phyloP scores from a whole-genome alignment of 1,139 yeast genomes.

The Protomyces gravidus region DNA sequence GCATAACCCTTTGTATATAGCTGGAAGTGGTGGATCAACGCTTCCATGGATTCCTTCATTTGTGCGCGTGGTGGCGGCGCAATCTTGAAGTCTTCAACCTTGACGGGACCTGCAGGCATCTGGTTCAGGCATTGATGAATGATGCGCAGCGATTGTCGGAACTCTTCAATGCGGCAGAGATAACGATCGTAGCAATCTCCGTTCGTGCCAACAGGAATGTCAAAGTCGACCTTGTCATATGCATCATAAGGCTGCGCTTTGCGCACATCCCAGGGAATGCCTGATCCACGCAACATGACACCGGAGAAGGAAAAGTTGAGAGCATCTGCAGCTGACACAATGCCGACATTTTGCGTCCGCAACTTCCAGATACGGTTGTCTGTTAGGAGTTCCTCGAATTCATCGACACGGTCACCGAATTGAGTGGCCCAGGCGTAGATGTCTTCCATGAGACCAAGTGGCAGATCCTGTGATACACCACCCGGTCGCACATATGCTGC shows the following conservation, averaged over 20 bases:
- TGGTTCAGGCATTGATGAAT: constrained; percentile 85
- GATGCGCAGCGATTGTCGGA: constrained; percentile 84
- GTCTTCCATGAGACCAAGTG: constrained; percentile 80
- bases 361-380: constrained; percentile 92
- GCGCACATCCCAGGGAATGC: constrained; percentile 81
- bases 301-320: constrained; percentile 76
- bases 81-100: constrained; percentile 84
- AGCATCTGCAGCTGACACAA: constrained; percentile 81
- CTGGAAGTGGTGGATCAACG: constrained; percentile 82
- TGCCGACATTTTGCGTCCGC: constrained; percentile 77
- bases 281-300: constrained; percentile 87
- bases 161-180: constrained; percentile 83
- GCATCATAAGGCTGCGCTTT: constrained; percentile 89
- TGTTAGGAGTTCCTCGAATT: constrained; percentile 81
- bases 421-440: constrained; percentile 96
- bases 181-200: constrained; percentile 93
- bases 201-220: constrained; percentile 76
- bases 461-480: constrained; percentile 85
- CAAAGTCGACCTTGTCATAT: constrained; percentile 79
- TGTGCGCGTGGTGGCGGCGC: constrained; percentile 73
- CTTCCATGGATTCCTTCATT: constrained; percentile 94
- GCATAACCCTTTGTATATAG: constrained; percentile 83
- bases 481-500: constrained; percentile 88
- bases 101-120: constrained; percentile 89
- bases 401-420: constrained; percentile 89